Evolutionary conservation across 306 rosid species (phyloP).

Genomic region (Vicia faba): DNA sequence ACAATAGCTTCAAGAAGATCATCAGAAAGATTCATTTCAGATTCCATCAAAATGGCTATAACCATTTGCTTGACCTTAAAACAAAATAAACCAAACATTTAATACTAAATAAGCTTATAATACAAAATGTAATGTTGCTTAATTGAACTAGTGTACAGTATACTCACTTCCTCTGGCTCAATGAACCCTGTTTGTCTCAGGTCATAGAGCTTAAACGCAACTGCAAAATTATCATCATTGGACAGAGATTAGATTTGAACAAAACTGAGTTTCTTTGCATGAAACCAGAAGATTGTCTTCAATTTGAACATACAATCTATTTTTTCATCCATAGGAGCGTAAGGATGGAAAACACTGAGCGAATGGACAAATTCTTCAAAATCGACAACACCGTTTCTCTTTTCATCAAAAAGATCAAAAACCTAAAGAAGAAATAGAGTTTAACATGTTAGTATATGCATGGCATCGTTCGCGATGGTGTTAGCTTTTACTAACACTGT

Average conservation of each 20-base stretch:
- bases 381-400: conserved; percentile 76
- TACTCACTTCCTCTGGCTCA: conserved; percentile 81
- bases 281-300: conserved; percentile 18
- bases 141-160: conserved; percentile 32
- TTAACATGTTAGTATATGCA: conserved; percentile 21
- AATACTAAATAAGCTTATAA: conserved; percentile 9
- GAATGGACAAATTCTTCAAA: conserved; percentile 80
- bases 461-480: background rate
- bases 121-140: background rate
- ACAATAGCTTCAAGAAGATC: conserved; percentile 78
- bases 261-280: conserved; percentile 24
- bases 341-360: conserved; percentile 75
- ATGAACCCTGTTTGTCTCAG: conserved; percentile 79
- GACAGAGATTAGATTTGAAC: conserved; percentile 20
- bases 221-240: conserved; percentile 47
- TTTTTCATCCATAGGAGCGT: conserved; percentile 68
- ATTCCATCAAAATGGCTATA: conserved; percentile 69
- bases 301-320: conserved; percentile 61
- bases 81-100: conserved; percentile 37
- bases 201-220: conserved; percentile 83
- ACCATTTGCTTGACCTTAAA: conserved; percentile 88
- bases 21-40: conserved; percentile 60
- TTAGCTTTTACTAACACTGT: background rate
- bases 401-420: conserved; percentile 79
- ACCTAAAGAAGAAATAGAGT: conserved; percentile 49